Percentiles rank a stretch among this genome's conserved stretches.
Conservation (phyloP, 352 stramenopile species). For the Aphanomyces stellatus region DNA sequence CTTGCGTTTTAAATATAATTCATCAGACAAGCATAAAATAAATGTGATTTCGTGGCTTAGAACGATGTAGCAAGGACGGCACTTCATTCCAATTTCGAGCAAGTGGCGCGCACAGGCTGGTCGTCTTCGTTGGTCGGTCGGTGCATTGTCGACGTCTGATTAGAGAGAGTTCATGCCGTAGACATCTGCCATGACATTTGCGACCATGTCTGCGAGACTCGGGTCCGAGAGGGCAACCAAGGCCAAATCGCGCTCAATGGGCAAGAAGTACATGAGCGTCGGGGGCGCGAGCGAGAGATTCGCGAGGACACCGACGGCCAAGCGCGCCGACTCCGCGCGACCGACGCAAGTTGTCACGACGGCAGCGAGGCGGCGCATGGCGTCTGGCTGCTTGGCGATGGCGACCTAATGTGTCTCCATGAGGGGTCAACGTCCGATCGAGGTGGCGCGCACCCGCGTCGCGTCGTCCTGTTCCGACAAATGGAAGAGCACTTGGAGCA, state of each 20-base stretch:
- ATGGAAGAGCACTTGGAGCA: conserved; percentile 63
- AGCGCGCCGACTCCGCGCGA: conserved; percentile 61
- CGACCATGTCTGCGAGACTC: conserved; percentile 71
- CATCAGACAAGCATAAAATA: background rate
- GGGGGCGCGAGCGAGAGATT: conserved; percentile 71
- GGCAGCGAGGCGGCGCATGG: conserved; percentile 40
- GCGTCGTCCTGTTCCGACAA: conserved; percentile 51
- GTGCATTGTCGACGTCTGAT: background rate
- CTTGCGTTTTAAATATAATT: background rate
- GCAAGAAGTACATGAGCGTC: conserved; percentile 67
- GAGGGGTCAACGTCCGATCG: background rate
- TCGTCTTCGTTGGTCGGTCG: too few species aligned
- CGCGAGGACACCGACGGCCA: conserved; percentile 54
- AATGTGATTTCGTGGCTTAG: too few species aligned
- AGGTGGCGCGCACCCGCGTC: conserved; percentile 33
- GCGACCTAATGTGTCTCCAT: too few species aligned
- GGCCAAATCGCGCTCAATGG: conserved; percentile 70
- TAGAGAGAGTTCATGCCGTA: conserved; percentile 81
- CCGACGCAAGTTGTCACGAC: conserved; percentile 61
- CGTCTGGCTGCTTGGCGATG: conserved; percentile 56
- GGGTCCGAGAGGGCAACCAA: conserved; percentile 62
- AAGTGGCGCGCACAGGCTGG: too few species aligned
- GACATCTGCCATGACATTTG: conserved; percentile 70
- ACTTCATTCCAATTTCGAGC: too few species aligned
- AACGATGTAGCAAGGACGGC: too few species aligned